Conservation (phyloP, 1,284 basidiomycete species). For the Cryptococcus sp. region DNA sequence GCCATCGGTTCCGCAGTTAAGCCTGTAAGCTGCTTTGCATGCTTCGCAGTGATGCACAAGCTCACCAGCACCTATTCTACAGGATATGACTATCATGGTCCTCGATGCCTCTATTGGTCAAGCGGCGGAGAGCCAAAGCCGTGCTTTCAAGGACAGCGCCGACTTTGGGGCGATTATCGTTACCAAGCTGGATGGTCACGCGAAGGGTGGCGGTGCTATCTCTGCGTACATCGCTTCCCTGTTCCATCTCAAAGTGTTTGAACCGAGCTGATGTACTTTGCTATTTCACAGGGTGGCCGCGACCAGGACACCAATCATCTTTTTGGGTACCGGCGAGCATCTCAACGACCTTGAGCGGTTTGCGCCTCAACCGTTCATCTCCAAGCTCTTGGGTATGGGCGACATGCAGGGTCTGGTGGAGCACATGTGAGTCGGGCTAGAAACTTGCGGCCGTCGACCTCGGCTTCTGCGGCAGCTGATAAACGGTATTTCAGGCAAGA, state of each 20-base stretch:
- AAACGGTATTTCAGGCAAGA: constrained; percentile 59
- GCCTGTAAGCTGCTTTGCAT: constrained; percentile 54
- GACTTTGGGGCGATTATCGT: constrained; percentile 99
- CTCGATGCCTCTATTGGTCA: constrained; percentile 82
- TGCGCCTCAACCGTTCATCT: constrained; percentile 94
- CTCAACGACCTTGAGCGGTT: constrained; percentile 94
- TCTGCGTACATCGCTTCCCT: constrained; percentile 94
- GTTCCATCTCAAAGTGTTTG: neutral
- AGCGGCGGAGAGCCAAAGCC: constrained; percentile 92
- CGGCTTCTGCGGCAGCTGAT: neutral
- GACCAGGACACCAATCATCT: constrained; percentile 97
- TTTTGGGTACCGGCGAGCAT: constrained; percentile 97
- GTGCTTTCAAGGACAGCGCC: constrained; percentile 96
- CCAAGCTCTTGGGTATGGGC: constrained; percentile 90
- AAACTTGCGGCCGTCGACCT: neutral
- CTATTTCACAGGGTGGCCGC: constrained; percentile 75
- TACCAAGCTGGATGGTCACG: constrained; percentile 99
- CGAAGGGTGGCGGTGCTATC: constrained; percentile 98
- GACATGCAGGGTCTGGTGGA: constrained; percentile 97
- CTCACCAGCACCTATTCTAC: neutral
- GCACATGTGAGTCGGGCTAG: constrained; percentile 61
- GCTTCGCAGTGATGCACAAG: neutral
- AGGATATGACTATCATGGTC: constrained; percentile 82
- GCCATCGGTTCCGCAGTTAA: constrained; percentile 90
- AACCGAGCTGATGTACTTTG: neutral